phyloP scores from a whole-genome alignment of 1,139 yeast genomes.

The Lodderomyces margitis region DNA sequence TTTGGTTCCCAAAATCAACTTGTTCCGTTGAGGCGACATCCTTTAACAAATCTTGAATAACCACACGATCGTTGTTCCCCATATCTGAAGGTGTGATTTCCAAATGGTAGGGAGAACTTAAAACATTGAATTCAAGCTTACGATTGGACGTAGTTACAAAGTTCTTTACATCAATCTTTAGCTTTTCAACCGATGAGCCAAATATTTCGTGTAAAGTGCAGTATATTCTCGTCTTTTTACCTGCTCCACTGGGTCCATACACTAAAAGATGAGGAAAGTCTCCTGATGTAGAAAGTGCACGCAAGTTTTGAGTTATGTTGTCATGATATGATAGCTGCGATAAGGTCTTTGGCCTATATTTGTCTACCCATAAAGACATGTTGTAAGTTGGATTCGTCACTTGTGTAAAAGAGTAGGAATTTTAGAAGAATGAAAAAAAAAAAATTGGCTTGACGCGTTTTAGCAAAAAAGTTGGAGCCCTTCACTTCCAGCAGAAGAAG shows the following conservation, averaged over 20 bases:
- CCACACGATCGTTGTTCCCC: constrained; percentile 93
- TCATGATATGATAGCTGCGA: constrained; percentile 65
- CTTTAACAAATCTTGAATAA: constrained; percentile 88
- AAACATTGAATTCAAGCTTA: constrained; percentile 86
- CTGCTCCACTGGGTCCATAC: constrained; percentile 96
- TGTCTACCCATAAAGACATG: constrained; percentile 97
- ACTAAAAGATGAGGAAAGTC: constrained; percentile 92
- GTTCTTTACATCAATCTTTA: constrained; percentile 87
- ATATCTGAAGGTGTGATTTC: constrained; percentile 97
- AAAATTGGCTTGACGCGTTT: constrained; percentile 1
- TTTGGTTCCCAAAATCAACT: constrained; percentile 62
- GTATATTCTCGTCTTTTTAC: constrained; percentile 91
- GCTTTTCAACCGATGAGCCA: constrained; percentile 75
- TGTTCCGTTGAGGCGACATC: constrained; percentile 96
- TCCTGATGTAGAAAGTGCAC: constrained; percentile 66
- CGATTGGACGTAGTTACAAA: constrained; percentile 70
- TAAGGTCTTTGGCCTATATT: constrained; percentile 76
- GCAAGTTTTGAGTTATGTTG: constrained; percentile 60
- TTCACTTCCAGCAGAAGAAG: too few relatives aligned
- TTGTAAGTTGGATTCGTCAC: background rate
- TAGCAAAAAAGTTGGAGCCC: too few relatives aligned
- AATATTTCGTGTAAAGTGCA: constrained; percentile 77
- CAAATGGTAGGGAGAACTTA: constrained; percentile 84
- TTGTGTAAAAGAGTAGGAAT: background rate
- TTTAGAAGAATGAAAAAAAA: constrained; percentile 5